Evolutionary conservation across 192 early-diverging fungal species (phyloP), one percentile per base, ranked within the genome.

Genomic region (Phycomyces blakesleeanus): DNA sequence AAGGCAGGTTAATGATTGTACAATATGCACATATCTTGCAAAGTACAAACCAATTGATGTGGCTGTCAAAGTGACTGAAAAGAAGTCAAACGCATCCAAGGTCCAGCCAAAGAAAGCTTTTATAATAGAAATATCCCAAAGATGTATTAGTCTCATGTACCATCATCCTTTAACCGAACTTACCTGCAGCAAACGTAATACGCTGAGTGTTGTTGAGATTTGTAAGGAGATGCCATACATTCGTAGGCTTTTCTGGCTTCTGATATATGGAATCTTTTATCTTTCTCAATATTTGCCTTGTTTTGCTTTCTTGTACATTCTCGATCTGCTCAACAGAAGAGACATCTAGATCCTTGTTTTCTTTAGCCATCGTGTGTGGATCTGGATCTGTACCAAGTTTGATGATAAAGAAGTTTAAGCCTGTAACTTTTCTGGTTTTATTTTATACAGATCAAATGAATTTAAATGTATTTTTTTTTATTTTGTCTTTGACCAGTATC

Each of bases 1-100:
- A 49, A 27, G 8, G n/a, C n/a, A n/a, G n/a, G n/a, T n/a, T n/a
- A n/a, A n/a, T n/a, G n/a, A n/a, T n/a, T n/a, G n/a, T n/a, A n/a
- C n/a, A n/a, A n/a, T n/a, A n/a, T n/a, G n/a, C n/a, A n/a, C n/a
- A 25, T 41, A 24, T 6, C 10, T 40, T 7, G 10, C 5, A 51
- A 16, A 29, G 11, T 20, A 50, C 27, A 56, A 61, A 68, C 67
- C 67, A 22, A 87, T 79, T 55, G 82, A 74, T 26, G 79, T 77
- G 14, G 83, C 67, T 0, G 84, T 69, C 66, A 87, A 69, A 15
- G 80, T 69, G 3, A 89, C 80, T 37, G 80, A 78, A 55, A 87
- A 88, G 68, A 82, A 91, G 72, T 91, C 89, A 49, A 87, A 81
- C 11, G 86, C 81, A 62, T 91, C 86, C 12, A 89, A 67, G 47